Evolutionary conservation across 2,329 filamentous ascomycete species (phyloP).

Genomic region (Arthrobotrys pseudoclavata): DNA sequence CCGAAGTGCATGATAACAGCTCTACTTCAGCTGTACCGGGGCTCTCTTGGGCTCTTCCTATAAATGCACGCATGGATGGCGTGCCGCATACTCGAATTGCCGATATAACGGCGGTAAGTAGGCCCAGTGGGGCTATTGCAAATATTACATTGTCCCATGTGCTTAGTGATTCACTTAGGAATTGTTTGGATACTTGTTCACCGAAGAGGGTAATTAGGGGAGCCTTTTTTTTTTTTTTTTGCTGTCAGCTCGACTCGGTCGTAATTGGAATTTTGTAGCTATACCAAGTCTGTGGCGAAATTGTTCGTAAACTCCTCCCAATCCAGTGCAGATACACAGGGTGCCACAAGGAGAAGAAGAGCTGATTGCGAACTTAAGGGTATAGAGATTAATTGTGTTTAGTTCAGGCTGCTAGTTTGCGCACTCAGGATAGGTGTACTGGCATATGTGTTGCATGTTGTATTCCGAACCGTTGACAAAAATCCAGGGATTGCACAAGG

Average conservation of each 20-base stretch:
- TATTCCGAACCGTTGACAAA: conserved; percentile 1
- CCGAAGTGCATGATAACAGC: conserved; percentile 44
- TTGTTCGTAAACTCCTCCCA: conserved; percentile 53
- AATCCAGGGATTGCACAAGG: background rate
- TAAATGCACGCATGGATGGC: conserved; percentile 45
- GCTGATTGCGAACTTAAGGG: background rate
- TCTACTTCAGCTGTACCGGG: conserved; percentile 44
- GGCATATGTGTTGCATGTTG: conserved; percentile 23
- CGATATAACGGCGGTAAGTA: conserved; percentile 66
- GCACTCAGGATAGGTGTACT: background rate
- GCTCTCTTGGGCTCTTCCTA: conserved; percentile 40
- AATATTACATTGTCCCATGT: conserved; percentile 61
- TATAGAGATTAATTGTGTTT: background rate
- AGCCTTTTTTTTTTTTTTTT: conserved; percentile 5
- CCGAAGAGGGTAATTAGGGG: conserved; percentile 66
- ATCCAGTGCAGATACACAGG: conserved; percentile 14
- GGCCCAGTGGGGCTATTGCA: conserved; percentile 63
- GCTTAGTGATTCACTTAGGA: conserved; percentile 65
- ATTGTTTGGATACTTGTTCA: conserved; percentile 67
- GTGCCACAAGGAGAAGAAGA: background rate
- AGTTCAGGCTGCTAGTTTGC: background rate
- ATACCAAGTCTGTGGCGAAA: conserved; percentile 50
- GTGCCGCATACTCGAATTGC: conserved; percentile 64
- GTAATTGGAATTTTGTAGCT: background rate
- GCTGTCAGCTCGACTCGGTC: background rate